Evolutionary conservation across 306 rosid genomes (phyloP), one percentile per base, ranked within the genome.

Genomic region (Aeschynomene evenia): DNA sequence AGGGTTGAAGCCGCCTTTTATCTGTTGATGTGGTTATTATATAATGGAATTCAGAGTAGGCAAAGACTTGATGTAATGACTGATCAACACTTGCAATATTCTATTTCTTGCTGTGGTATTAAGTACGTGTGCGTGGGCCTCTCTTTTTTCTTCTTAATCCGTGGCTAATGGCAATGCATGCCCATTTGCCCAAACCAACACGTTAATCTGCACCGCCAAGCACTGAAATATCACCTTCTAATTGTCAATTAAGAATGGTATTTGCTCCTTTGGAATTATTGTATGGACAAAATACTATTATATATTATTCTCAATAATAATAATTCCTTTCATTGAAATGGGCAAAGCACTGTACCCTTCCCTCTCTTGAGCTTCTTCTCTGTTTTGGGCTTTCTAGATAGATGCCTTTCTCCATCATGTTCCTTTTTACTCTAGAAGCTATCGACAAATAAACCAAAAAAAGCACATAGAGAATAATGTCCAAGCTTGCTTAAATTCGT

Each of bases 311-410:
- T n/a, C n/a, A n/a, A n/a, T n/a, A n/a, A n/a, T n/a, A 62, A 19
- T 9, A 18, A 34, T 59, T 11, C 28, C 20, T 71, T 65, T 64
- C 26, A 34, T 36, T 46, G 81, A 71, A 33, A 52, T 16, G 42
- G 50, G 57, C 77, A 65, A 48, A 13, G 28, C 13, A 78, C 62
- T 31, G 28, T 78, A 37, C 73, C 7, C 50, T 71, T 28, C n/a
- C 45, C 5, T 52, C 36, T 59, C n/a, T 59, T 61, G 5, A 29
- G 29, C 79, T 39, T 21, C 22, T 15, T 39, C 46, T 19, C 42
- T 54, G 16, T 51, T 75, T 73, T 73, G 66, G 57, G 34, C 62
- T 79, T 71, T 67, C 82, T 76, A 76, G 84, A n/a, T n/a, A n/a
- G n/a, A 78, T 73, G 66, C 84, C 63, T 70, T 28, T 62, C 63